Conservation (phyloP, 2,329 filamentous ascomycete genomes). For the Penicillium sp. region DNA sequence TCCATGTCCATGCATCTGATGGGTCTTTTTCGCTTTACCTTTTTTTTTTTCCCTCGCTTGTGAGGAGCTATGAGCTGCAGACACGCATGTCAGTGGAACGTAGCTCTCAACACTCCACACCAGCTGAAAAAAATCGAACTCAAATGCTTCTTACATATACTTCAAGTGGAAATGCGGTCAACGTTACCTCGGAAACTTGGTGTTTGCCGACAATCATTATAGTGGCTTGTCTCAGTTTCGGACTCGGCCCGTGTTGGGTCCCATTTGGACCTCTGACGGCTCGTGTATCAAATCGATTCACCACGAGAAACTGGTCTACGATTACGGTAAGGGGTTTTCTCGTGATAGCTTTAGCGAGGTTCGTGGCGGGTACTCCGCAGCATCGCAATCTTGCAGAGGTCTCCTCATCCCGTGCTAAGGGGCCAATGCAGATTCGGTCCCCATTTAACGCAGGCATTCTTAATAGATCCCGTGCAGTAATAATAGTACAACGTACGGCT, state of each 20-base stretch:
- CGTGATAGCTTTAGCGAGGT: neutral
- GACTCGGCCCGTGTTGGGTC: constrained; percentile 18
- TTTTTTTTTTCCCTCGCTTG: neutral
- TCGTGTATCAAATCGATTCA: constrained; percentile 15
- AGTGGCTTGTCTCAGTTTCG: neutral
- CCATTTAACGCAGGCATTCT: neutral
- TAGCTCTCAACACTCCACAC: neutral
- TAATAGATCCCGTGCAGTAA: neutral
- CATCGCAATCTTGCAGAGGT: neutral
- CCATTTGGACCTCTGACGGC: constrained; percentile 7
- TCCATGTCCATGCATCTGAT: neutral
- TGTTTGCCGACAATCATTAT: neutral
- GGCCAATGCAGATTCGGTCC: neutral
- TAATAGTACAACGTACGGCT: neutral
- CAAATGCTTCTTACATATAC: neutral
- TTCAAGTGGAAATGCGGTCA: neutral
- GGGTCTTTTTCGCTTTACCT: neutral
- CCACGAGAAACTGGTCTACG: neutral
- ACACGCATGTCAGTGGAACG: neutral
- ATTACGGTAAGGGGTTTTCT: neutral
- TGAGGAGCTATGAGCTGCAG: neutral
- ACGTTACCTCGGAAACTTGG: neutral
- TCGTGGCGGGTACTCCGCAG: neutral
- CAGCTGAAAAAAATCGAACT: neutral
- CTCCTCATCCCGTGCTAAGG: neutral